phyloP scores from a whole-genome alignment of 2,329 filamentous ascomycete species.

The Paramyrothecium roridum region DNA sequence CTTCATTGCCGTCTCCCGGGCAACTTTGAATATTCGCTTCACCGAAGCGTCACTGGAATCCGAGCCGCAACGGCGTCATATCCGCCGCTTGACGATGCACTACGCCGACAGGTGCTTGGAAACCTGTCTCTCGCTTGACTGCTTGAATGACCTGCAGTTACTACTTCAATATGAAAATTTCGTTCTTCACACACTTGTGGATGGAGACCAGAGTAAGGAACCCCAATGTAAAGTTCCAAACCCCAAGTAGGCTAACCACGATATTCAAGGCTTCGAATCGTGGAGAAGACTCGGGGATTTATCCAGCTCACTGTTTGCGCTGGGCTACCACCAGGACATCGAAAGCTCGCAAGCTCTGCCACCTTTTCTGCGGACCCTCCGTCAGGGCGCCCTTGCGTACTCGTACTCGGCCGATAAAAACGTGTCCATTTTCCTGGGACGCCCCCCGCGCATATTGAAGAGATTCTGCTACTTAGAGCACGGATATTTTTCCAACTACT shows the following conservation, averaged over 20 bases:
- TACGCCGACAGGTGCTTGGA: conserved; percentile 18
- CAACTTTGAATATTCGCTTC: conserved; percentile 12
- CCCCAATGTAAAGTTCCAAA: background rate
- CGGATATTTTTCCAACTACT: background rate
- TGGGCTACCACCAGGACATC: conserved; percentile 41
- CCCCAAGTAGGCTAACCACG: background rate
- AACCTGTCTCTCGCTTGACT: conserved; percentile 19
- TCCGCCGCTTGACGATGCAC: conserved; percentile 13
- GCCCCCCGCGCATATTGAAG: conserved; percentile 36
- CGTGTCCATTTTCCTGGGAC: conserved; percentile 31
- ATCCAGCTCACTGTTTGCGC: conserved; percentile 39
- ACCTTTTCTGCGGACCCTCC: conserved; percentile 34
- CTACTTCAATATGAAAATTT: conserved; percentile 43
- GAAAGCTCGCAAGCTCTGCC: conserved; percentile 14
- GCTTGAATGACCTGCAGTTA: conserved; percentile 40
- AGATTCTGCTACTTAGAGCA: background rate
- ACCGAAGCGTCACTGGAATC: conserved; percentile 8
- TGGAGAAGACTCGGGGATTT: conserved; percentile 45
- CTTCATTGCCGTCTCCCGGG: conserved; percentile 16
- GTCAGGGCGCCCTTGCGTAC: conserved; percentile 35
- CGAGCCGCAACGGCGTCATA: conserved; percentile 7
- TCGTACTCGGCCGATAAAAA: conserved; percentile 43
- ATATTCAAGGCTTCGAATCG: conserved; percentile 24
- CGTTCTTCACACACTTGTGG: conserved; percentile 38
- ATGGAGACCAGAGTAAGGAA: conserved; percentile 39